These are phyloP conservation scores for Triticum timopheevii DNA, from an alignment of 176 grass and related monocot genomes.

Conservation along the genomic window DNA sequence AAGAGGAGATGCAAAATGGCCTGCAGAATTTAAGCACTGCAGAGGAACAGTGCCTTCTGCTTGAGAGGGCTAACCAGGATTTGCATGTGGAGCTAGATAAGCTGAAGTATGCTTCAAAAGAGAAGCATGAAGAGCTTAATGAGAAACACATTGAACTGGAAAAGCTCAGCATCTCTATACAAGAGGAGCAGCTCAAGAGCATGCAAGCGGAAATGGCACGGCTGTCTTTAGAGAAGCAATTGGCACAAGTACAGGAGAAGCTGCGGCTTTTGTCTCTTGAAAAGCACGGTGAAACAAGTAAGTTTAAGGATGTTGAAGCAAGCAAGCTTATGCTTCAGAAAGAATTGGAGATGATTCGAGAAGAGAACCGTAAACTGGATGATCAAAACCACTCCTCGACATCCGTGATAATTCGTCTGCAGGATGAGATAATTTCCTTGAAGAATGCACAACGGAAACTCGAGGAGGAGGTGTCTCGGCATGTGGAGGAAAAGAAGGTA, in stretches of 20 bases:
- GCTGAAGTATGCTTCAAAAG: slow-evolving; percentile 55
- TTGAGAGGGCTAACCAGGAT: slow-evolving; percentile 68
- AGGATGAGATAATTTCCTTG: slow-evolving; percentile 88
- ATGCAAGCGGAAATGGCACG: slow-evolving; percentile 76
- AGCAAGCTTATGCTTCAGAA: slow-evolving; percentile 53
- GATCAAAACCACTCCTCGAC: slow-evolving; percentile 68
- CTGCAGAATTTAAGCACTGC: slow-evolving; percentile 50
- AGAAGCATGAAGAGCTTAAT: slow-evolving; percentile 54
- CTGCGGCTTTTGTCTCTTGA: slow-evolving; percentile 58
- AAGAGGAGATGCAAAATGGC: slow-evolving; percentile 68
- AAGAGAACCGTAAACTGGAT: slow-evolving; percentile 70
- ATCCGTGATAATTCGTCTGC: slow-evolving; percentile 67
- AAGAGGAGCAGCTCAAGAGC: slow-evolving; percentile 73
- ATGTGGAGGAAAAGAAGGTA: slow-evolving; percentile 64
- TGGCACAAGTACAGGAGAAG: slow-evolving; percentile 66
- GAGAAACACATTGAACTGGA: slow-evolving; percentile 72
- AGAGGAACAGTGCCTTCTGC: slow-evolving; percentile 52
- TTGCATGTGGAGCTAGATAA: slow-evolving; percentile 66
- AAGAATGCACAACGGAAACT: slow-evolving; percentile 62
- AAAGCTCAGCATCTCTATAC: slow-evolving; percentile 68
- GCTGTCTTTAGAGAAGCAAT: slow-evolving; percentile 67
- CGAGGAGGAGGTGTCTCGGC: slow-evolving; percentile 60
- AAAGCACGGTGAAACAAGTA: slow-evolving; percentile 58
- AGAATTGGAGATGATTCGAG: slow-evolving; percentile 54
- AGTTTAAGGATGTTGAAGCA: slow-evolving; percentile 51